Conservation (phyloP, 1,139 yeast species). For the Pichia sp. region DNA sequence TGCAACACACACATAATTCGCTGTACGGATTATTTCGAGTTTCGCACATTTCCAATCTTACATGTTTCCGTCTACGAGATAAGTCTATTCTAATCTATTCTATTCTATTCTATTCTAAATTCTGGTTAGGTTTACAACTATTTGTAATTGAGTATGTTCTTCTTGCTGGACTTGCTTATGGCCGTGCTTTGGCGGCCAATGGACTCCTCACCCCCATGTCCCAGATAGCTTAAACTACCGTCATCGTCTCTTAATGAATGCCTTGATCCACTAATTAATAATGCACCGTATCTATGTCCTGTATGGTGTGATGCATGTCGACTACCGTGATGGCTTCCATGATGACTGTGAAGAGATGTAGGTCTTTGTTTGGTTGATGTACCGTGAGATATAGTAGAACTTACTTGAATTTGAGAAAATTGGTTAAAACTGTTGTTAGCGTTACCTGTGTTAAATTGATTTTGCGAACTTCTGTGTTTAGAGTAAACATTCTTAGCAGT, state of each 20-base stretch:
- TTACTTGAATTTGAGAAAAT: constrained; percentile 2
- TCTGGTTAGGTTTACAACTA: constrained; percentile 1
- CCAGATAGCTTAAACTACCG: background rate
- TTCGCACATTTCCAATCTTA: too few relatives aligned
- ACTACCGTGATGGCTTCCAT: constrained; percentile 9
- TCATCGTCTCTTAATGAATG: constrained; percentile 12
- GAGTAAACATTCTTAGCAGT: constrained; percentile 17
- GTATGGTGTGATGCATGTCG: constrained; percentile 1
- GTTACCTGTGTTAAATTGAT: background rate
- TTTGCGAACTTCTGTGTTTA: constrained; percentile 9
- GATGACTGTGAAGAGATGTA: constrained; percentile 6
- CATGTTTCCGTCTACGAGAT: too few relatives aligned
- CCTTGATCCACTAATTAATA: constrained; percentile 4
- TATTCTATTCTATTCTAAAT: background rate
- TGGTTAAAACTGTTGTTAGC: constrained; percentile 9
- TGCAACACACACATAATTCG: too few relatives aligned
- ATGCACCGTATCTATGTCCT: constrained; percentile 5
- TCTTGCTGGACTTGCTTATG: constrained; percentile 5
- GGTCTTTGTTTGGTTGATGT: constrained; percentile 2
- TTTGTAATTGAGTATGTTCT: constrained; percentile 14
- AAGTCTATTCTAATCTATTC: background rate
- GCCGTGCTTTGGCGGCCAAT: constrained; percentile 1
- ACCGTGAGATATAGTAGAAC: too few relatives aligned
- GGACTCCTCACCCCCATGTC: constrained; percentile 2
- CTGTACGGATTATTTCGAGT: too few relatives aligned